Evolutionary conservation across 352 stramenopile species (phyloP).

Genomic region (Phytophthora tentaculata): DNA sequence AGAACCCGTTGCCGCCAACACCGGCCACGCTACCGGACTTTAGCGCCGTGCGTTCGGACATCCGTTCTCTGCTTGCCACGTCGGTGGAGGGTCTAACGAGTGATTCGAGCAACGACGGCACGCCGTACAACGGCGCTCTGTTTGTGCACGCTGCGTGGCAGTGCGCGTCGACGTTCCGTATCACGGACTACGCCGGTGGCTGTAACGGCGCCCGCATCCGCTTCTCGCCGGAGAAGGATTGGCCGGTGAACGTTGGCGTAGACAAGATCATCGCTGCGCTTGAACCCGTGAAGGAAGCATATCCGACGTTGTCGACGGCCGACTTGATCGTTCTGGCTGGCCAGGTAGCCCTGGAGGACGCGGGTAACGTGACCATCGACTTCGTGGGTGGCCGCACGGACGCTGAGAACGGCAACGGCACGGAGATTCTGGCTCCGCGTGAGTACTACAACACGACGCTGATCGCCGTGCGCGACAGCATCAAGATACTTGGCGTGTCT

Average conservation of each 20-base stretch:
- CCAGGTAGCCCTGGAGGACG: conserved; percentile 42
- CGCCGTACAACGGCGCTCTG: conserved; percentile 42
- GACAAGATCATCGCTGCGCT: conserved; percentile 74
- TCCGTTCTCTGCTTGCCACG: conserved; percentile 39
- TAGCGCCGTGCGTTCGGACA: conserved; percentile 34
- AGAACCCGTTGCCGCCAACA: conserved; percentile 54
- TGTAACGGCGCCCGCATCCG: conserved; percentile 89
- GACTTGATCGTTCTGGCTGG: conserved; percentile 93
- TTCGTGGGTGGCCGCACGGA: conserved; percentile 62
- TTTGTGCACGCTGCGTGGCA: conserved; percentile 91
- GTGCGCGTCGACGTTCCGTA: conserved; percentile 85
- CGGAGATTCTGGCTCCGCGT: conserved; percentile 89
- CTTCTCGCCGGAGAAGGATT: conserved; percentile 80
- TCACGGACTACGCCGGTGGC: conserved; percentile 76
- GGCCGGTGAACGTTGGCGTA: conserved; percentile 89
- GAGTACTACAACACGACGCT: conserved; percentile 80
- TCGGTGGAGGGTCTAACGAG: conserved; percentile 31
- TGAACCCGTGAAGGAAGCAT: conserved; percentile 88
- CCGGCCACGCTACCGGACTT: conserved; percentile 42
- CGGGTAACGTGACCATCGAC: conserved; percentile 25
- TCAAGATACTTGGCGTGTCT: conserved; percentile 92
- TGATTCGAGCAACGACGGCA: conserved; percentile 33
- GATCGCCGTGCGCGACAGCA: conserved; percentile 91
- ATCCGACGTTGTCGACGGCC: conserved; percentile 87
- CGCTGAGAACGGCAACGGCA: conserved; percentile 68